These are phyloP conservation scores for Rhodosporidiobolus odoratus DNA, from an alignment of 768 basidiomycete genomes.

Conservation along the genomic window DNA sequence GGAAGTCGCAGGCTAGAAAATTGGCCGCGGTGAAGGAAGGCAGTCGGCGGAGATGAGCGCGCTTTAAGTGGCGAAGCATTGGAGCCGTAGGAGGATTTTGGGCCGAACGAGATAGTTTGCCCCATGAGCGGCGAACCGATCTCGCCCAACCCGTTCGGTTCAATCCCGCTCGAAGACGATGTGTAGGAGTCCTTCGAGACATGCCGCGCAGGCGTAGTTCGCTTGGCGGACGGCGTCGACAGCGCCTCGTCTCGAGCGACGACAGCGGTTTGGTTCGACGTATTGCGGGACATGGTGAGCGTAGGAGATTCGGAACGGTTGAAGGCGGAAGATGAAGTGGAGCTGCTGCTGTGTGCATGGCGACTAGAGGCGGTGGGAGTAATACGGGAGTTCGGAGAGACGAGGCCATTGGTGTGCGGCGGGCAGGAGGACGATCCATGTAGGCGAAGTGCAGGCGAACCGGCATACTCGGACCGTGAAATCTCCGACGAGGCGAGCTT, in stretches of 20 bases:
- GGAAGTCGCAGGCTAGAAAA: neutral
- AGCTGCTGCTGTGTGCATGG: neutral
- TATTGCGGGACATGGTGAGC: neutral
- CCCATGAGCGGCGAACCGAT: slow-evolving; percentile 14
- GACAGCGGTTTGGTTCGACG: neutral
- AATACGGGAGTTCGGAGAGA: neutral
- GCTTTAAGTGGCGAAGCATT: neutral
- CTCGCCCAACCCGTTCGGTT: neutral
- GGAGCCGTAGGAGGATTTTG: slow-evolving; percentile 7
- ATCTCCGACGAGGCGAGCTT: slow-evolving; percentile 3
- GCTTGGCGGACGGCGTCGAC: neutral
- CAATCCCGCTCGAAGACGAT: neutral
- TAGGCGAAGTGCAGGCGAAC: slow-evolving; percentile 1
- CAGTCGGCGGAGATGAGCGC: neutral
- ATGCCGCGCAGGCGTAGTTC: neutral
- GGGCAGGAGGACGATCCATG: neutral
- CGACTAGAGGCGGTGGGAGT: neutral
- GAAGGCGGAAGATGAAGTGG: neutral
- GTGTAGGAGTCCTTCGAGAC: neutral
- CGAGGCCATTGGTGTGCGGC: neutral
- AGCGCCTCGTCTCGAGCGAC: neutral
- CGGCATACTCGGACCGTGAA: neutral
- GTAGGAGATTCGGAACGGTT: neutral
- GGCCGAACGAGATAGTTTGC: slow-evolving; percentile 7
- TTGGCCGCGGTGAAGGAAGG: neutral